Base-by-base conservation (phyloP, 805 yeast genomes). In the Monosporozyma unispora region DNA sequence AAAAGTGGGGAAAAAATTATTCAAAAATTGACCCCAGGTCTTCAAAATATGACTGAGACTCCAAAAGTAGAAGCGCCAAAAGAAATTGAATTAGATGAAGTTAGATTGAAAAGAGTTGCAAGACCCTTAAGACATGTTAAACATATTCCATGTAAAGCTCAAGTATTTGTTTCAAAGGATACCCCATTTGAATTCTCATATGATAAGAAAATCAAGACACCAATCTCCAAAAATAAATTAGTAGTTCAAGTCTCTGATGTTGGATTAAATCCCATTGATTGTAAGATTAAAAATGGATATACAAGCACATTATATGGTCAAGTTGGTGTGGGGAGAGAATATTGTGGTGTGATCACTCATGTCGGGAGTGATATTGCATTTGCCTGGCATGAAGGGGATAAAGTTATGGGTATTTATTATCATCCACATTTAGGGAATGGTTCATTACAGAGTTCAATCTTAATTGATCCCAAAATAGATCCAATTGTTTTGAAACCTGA, bases 241-340 rank as follows among this genome's bases (percentile, higher is more conserved):
- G 69, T 84, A 18, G 79, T 86, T 10, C 77, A 81, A 55, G 78
- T 83, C 23, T 69, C 70, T 43, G 77, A 77, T 50, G 81, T 79
- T 1, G 78, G 84, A 1, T 67, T 86, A 37, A 82, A 81, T 56
- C 85, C 93, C 1, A 71, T 77, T 47, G 95, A 85, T 59, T 58
- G 81, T 54, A 74, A 81, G 51, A 77, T 83, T 48, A 70, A 78
- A 58, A 77, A 79, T 58, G 74, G 79, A 41, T 81, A 79, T 57
- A 60, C 72, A 14, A 63, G 72, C 29, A 77, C 80, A 52, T 62
- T 78, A 46, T 75, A 72, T 49, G 76, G 79, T 40, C 77, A 75
- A 50, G 74, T 79, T 54, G 89, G 90, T 10, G 62, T 82, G 25
- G 93, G 93, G 1, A 76, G 84, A 56, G 90, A 83, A 54, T 85